Percentiles rank a stretch among this genome's conserved stretches.
Conservation (phyloP, 2,329 filamentous ascomycete species). For the Chrysosporium keratinophilum region DNA sequence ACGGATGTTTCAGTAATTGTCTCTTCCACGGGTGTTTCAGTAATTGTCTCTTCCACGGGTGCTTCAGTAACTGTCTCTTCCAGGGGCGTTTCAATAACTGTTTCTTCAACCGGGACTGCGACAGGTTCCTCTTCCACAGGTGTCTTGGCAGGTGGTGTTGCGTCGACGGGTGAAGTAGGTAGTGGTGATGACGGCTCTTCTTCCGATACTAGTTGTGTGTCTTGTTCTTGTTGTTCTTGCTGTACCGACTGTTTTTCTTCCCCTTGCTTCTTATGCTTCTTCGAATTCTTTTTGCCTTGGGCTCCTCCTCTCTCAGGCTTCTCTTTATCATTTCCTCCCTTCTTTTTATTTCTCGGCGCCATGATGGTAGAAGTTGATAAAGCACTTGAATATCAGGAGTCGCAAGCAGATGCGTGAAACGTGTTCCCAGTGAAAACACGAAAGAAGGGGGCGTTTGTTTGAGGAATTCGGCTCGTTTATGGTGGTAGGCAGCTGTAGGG, state of each 20-base stretch:
- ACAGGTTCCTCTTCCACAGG: neutral
- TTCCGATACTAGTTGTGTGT: neutral
- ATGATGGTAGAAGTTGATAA: constrained; percentile 6
- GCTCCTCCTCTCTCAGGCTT: constrained; percentile 6
- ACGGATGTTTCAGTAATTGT: too few species aligned
- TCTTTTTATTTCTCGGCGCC: constrained; percentile 13
- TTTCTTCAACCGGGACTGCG: too few species aligned
- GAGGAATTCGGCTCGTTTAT: neutral
- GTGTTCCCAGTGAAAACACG: constrained; percentile 17
- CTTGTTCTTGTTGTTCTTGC: constrained; percentile 8
- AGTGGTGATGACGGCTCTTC: constrained; percentile 9
- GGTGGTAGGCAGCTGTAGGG: neutral
- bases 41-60: too few species aligned
- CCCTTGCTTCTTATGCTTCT: constrained; percentile 12
- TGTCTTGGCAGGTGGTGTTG: neutral
- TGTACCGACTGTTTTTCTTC: constrained; percentile 7
- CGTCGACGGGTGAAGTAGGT: constrained; percentile 2
- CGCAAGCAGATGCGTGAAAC: constrained; percentile 13
- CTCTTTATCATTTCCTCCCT: constrained; percentile 14
- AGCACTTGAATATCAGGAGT: constrained; percentile 3
- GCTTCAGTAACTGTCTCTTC: too few species aligned
- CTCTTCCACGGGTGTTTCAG: too few species aligned
- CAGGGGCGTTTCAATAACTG: too few species aligned
- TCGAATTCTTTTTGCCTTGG: constrained; percentile 13
- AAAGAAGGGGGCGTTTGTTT: neutral